Percentiles rank a stretch among this genome's conserved stretches.
phyloP scores from a whole-genome alignment of 441 rosid genomes.

The Brassica hybrid region DNA sequence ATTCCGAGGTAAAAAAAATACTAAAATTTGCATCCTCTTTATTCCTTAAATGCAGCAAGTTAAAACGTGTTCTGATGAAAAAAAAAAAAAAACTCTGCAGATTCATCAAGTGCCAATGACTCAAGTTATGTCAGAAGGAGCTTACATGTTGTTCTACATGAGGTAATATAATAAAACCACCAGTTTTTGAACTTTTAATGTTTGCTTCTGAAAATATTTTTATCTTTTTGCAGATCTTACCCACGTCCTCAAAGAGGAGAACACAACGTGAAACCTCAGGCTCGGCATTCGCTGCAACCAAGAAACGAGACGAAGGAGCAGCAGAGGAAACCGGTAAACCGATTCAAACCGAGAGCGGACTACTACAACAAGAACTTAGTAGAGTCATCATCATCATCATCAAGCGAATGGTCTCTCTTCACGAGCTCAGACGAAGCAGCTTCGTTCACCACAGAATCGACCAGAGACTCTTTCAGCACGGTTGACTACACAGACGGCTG shows the following conservation, averaged over 20 bases:
- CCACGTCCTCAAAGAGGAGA: constrained; percentile 68
- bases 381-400: constrained; percentile 71
- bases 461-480: constrained; percentile 85
- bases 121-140: constrained; percentile 96
- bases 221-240: constrained; percentile 51
- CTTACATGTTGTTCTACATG: constrained; percentile 84
- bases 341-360: constrained; percentile 37
- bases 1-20: constrained; percentile 61
- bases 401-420: constrained; percentile 87
- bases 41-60: neutral
- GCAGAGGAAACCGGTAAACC: constrained; percentile 49
- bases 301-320: constrained; percentile 49
- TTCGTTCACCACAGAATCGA: constrained; percentile 86
- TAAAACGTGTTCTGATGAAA: neutral
- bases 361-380: constrained; percentile 47
- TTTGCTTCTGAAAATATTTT: constrained; percentile 11
- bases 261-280: constrained; percentile 44
- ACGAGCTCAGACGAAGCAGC: constrained; percentile 94
- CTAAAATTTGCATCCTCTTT: constrained; percentile 9
- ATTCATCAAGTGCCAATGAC: constrained; percentile 71
- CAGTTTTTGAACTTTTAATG: neutral
- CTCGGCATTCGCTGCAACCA: constrained; percentile 36
- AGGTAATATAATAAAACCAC: constrained; percentile 55
- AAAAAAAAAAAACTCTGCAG: constrained; percentile 47
- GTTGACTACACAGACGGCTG: constrained; percentile 66